Conservation (phyloP, 192 early-diverging fungal genomes). For the Gonapodya sp. region DNA sequence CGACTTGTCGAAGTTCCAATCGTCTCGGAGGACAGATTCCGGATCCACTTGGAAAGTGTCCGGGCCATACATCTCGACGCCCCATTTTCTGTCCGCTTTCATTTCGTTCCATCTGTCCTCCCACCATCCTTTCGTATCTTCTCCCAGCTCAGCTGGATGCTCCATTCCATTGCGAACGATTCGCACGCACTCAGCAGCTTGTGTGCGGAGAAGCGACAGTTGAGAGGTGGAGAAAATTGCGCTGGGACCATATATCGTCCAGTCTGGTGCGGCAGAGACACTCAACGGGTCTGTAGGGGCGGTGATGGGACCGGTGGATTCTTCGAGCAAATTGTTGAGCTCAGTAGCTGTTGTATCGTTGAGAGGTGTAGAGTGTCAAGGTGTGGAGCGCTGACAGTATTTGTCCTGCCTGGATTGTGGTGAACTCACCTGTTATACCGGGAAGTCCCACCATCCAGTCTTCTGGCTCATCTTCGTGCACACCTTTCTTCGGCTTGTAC, state of each 20-base stretch:
- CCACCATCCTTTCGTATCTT: background rate
- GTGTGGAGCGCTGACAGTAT: too few relatives aligned
- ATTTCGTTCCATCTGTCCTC: background rate
- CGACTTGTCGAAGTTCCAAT: background rate
- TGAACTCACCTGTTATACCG: background rate
- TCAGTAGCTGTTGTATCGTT: background rate
- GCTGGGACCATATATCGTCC: background rate
- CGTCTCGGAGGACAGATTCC: background rate
- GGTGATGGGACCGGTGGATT: background rate
- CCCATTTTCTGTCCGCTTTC: background rate
- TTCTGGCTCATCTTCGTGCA: background rate
- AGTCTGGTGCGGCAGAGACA: background rate
- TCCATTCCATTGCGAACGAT: background rate
- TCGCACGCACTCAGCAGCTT: background rate
- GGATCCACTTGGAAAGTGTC: background rate
- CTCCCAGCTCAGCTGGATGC: background rate
- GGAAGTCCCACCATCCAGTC: background rate
- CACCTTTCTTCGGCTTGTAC: background rate
- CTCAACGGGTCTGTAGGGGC: background rate
- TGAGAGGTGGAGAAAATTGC: background rate
- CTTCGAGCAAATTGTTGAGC: background rate
- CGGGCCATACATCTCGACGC: background rate
- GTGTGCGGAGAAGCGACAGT: background rate
- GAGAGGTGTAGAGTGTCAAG: too few relatives aligned
- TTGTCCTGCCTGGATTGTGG: too few relatives aligned